Conservation (phyloP, 2,329 filamentous ascomycete genomes). For the Scedosporium boydii region DNA sequence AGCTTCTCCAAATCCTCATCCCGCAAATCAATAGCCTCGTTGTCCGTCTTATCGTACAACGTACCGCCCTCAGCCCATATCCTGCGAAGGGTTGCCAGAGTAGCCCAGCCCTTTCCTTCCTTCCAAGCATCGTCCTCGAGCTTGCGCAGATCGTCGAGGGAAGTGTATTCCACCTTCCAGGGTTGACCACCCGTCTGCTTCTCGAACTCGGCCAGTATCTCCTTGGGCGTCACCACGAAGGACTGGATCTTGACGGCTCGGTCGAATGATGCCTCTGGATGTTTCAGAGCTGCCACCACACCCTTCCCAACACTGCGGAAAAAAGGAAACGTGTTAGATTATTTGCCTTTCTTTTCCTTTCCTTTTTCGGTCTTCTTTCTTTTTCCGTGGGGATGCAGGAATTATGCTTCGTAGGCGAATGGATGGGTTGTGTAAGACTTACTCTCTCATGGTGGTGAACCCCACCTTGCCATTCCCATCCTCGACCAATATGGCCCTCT, state of each 20-base stretch:
- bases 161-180: conserved; percentile 45
- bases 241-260: conserved; percentile 59
- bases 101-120: conserved; percentile 39
- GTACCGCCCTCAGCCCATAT: conserved; percentile 69
- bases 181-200: conserved; percentile 45
- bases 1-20: conserved; percentile 44
- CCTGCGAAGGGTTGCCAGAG: conserved; percentile 49
- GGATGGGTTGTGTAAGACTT: conserved; percentile 20
- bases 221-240: conserved; percentile 54
- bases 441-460: conserved; percentile 65
- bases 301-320: conserved; percentile 51
- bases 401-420: no score
- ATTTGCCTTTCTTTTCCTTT: background rate
- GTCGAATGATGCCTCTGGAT: conserved; percentile 42
- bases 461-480: conserved; percentile 53
- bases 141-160: conserved; percentile 42
- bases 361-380: background rate
- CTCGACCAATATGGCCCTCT: conserved; percentile 51
- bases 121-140: conserved; percentile 52
- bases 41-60: conserved; percentile 59
- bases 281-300: conserved; percentile 50
- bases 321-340: background rate
- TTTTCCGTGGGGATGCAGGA: no score
- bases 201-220: conserved; percentile 59
- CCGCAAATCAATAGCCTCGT: conserved; percentile 42